phyloP scores from a whole-genome alignment of 2,329 filamentous ascomycete species.

The Balansia obtecta region DNA sequence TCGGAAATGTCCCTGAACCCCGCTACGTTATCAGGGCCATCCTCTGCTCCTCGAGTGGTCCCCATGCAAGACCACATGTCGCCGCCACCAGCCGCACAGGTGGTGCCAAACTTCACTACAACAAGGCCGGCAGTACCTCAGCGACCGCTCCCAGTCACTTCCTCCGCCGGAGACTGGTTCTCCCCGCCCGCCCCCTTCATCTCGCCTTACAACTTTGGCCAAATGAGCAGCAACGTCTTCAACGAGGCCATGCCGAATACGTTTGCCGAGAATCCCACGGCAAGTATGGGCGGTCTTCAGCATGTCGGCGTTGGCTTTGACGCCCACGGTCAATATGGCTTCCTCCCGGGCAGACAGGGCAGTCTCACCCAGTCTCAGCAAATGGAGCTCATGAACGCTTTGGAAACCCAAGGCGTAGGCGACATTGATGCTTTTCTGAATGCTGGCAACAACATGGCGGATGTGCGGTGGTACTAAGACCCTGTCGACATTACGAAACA shows the following conservation, averaged over 20 bases:
- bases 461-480: conserved; percentile 20
- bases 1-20: conserved; percentile 20
- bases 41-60: conserved; percentile 13
- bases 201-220: conserved; percentile 37
- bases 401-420: conserved; percentile 56
- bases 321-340: conserved; percentile 15
- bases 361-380: conserved; percentile 72
- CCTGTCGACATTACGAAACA: neutral
- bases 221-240: conserved; percentile 30
- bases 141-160: conserved; percentile 30
- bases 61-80: conserved; percentile 20
- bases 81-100: conserved; percentile 14
- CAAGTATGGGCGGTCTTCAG: conserved; percentile 20
- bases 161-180: conserved; percentile 39
- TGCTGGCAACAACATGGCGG: conserved; percentile 18
- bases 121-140: conserved; percentile 27
- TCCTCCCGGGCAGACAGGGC: conserved; percentile 43
- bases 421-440: conserved; percentile 50
- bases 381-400: conserved; percentile 66
- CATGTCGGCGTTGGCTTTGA: conserved; percentile 15
- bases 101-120: conserved; percentile 13
- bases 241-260: conserved; percentile 21
- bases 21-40: conserved; percentile 16
- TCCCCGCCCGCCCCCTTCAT: conserved; percentile 39
- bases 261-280: conserved; percentile 17